These are phyloP conservation scores for Tarenaya hassleriana DNA, from an alignment of 345 rosid species.

Conservation along the genomic window DNA sequence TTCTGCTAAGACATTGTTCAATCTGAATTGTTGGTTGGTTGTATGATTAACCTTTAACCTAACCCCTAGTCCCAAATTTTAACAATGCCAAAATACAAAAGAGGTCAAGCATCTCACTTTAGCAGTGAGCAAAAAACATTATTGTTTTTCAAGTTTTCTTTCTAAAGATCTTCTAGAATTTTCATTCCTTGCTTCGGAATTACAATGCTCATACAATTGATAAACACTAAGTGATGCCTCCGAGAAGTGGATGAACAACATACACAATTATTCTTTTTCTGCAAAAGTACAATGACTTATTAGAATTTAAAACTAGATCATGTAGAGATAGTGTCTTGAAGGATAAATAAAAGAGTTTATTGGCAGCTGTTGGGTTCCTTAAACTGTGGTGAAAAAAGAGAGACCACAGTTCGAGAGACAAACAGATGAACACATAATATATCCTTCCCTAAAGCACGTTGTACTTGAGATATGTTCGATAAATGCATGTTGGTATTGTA, in stretches of 20 bases:
- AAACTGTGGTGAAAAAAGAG: no score
- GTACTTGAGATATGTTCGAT: no score
- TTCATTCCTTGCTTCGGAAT: background rate
- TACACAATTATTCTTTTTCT: background rate
- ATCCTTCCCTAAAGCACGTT: no score
- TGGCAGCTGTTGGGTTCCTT: no score
- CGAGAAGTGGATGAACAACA: background rate
- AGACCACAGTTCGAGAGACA: background rate
- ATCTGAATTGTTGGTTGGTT: constrained; percentile 1
- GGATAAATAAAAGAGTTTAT: no score
- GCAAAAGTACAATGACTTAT: no score
- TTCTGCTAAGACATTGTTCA: background rate
- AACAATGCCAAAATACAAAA: background rate
- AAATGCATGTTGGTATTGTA: background rate
- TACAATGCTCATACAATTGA: background rate
- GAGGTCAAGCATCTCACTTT: constrained; percentile 3
- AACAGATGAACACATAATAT: no score
- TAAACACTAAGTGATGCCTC: constrained; percentile 4
- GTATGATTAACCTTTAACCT: background rate
- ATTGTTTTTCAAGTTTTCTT: constrained; percentile 15
- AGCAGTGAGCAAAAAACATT: background rate
- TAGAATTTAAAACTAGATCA: no score
- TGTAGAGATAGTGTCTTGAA: no score
- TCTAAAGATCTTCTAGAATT: background rate
- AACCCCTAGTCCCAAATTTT: background rate